phyloP scores from a whole-genome alignment of 1,284 basidiomycete species.

The Thelephora terrestris region DNA sequence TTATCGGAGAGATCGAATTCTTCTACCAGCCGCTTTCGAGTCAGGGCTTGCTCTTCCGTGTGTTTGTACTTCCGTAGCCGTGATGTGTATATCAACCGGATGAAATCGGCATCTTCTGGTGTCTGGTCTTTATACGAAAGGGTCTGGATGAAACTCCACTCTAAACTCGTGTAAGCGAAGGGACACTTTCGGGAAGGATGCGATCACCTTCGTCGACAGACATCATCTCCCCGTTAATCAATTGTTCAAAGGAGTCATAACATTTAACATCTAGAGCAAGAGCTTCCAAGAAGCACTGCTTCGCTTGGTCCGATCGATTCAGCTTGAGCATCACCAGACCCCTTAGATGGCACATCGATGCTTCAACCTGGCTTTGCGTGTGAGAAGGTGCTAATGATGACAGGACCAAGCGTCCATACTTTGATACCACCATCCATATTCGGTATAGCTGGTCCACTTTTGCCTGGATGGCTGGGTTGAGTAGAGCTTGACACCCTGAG shows the following conservation, averaged over 20 bases:
- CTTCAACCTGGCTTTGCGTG: conserved; percentile 64
- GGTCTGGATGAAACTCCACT: conserved; percentile 91
- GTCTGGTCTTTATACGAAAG: conserved; percentile 79
- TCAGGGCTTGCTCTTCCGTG: conserved; percentile 69
- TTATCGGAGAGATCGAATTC: conserved; percentile 81
- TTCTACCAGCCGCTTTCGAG: conserved; percentile 63
- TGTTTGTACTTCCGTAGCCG: conserved; percentile 87
- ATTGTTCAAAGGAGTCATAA: conserved; percentile 90
- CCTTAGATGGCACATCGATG: conserved; percentile 90
- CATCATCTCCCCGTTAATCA: conserved; percentile 92
- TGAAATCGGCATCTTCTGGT: conserved; percentile 81
- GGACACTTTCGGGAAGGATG: not conserved
- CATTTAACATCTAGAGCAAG: conserved; percentile 93
- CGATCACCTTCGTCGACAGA: conserved; percentile 75
- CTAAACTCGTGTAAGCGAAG: conserved; percentile 30
- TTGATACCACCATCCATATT: conserved; percentile 84
- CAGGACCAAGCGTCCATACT: conserved; percentile 25
- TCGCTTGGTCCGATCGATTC: conserved; percentile 82
- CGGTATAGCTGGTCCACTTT: conserved; percentile 58
- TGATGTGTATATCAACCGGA: conserved; percentile 86
- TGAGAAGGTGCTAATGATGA: not conserved
- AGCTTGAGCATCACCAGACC: conserved; percentile 92
- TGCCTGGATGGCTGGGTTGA: conserved; percentile 23
- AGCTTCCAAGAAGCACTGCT: conserved; percentile 92
- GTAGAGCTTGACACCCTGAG: conserved; percentile 2